Evolutionary conservation across 1,284 basidiomycete genomes (phyloP), one percentile per base, ranked within the genome.

Genomic region (Cerioporus squamosus): DNA sequence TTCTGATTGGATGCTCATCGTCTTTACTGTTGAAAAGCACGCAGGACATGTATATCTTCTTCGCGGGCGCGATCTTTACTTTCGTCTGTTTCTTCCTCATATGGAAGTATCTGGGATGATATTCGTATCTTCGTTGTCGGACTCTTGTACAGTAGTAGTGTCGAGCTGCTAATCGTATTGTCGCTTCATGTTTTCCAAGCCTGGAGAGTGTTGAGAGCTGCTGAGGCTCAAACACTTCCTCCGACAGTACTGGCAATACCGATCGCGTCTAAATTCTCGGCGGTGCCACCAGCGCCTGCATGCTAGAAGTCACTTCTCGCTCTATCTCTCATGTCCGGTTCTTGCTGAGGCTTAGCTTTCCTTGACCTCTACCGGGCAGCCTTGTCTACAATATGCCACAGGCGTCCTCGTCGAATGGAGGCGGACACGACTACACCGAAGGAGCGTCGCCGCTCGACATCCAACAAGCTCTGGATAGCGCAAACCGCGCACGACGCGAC

Each of bases 31-130:
- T 31, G 15, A 70, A n/a, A n/a, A 95, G 94, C 72, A 93, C 89
- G 40, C 94, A 96, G 73, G 95, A 98, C 70, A 93, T 90, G 79
- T 95, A 93, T 66, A 95, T 97, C 65, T 95, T 97, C 75, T 75
- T 91, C 45, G 88, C 76, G 7, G 95, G 95, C 8, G 90, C 88
- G 1, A 74, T 89, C n/a, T 85, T 93, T 70, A 97, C 94, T 3
- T 90, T 97, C 72, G 81, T 95, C 73, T 93, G 88, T 74, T 97
- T 97, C 79, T 95, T 84, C 78, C 74, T 93, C 60, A 97, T 97
- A 66, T 93, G 92, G 87, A 85, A 85, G 67, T 97, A 94, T 73
- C 77, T 97, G 45, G 95, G 94, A 62, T 96, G 58, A 64, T 51
- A 44, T 12, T 46, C 44, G 48, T 6, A 10, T 23, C 17, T 29